Evolutionary conservation across 331 rosid genomes (phyloP).

Genomic region (Spiraea crenata): DNA sequence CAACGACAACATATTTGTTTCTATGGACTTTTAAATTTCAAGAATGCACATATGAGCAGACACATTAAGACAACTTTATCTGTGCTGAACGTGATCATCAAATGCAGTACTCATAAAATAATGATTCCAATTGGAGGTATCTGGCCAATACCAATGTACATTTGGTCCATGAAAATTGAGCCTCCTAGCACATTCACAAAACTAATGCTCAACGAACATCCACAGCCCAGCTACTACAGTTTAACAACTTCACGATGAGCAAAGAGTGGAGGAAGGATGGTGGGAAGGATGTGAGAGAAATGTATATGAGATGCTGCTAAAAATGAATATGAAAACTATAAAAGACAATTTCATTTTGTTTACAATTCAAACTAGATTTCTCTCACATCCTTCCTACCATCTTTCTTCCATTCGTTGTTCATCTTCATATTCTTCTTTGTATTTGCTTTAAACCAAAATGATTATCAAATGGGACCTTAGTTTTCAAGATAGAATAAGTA

Average conservation of each 20-base stretch:
- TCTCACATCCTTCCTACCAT: too few species aligned
- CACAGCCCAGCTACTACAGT: background rate
- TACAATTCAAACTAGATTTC: too few species aligned
- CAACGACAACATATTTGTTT: slow-evolving; percentile 3
- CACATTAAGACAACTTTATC: background rate
- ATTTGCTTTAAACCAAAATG: too few species aligned
- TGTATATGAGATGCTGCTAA: too few species aligned
- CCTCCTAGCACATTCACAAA: background rate
- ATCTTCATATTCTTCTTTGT: too few species aligned
- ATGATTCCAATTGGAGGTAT: background rate
- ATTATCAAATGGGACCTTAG: too few species aligned
- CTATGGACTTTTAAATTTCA: background rate
- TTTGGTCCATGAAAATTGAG: background rate
- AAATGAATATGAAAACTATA: too few species aligned
- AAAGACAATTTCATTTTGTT: too few species aligned
- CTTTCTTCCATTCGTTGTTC: too few species aligned
- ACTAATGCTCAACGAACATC: background rate
- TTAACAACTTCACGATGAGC: background rate
- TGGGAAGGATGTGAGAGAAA: too few species aligned
- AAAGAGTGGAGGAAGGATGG: too few species aligned
- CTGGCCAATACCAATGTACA: background rate
- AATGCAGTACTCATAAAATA: background rate
- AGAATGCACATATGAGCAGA: background rate
- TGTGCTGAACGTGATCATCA: background rate
- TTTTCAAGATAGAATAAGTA: too few species aligned